Base-by-base conservation (phyloP, 1,284 basidiomycete genomes). In the Ustilago xerochloae region DNA sequence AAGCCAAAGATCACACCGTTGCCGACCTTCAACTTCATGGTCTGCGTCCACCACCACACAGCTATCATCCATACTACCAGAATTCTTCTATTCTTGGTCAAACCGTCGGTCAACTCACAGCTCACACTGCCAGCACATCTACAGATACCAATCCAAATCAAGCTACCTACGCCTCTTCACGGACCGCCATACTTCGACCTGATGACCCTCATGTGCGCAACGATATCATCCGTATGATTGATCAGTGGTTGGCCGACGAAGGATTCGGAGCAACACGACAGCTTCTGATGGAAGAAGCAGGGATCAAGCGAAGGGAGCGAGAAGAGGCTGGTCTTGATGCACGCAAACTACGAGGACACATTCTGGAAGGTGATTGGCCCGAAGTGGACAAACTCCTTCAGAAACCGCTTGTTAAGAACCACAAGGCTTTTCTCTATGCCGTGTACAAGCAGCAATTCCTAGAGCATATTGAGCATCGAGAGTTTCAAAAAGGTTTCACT, bases 391-490 rank as follows among this genome's bases (percentile, higher is more conserved):
- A 82, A 36, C 65, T 87, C 15, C 64, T 48, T 54, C 63, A 75
- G 29, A 84, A 85, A 10, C 86, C 86, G 0, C 74, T 87, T 5
- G 72, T 87, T 13, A 82, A 85, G 52, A 85, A 85, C n/a, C 85
- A 86, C 56, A 87, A 86, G 53, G 86, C 87, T 2, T 86, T 87
- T 55, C 72, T 86, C 33, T 87, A 83, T 51, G 80, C 82, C 3
- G 75, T 84, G 12, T 85, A 80, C 77, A 83, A 81, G 55, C 82
- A 84, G 62, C 81, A 87, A 57, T 87, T 86, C 63, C 78, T 87
- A 22, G 86, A 87, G 67, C 85, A 86, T 61, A 85, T 87, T 36
- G 87, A 87, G 63, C 86, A 87, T 49, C 82, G 87, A 78, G 80
- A 84, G 80, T 84, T 81, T 15, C 81, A 84, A 46, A 68, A 80